These are phyloP conservation scores for Phellopilus nigrolimitatus DNA, from an alignment of 1,284 basidiomycete genomes.

Conservation along the genomic window DNA sequence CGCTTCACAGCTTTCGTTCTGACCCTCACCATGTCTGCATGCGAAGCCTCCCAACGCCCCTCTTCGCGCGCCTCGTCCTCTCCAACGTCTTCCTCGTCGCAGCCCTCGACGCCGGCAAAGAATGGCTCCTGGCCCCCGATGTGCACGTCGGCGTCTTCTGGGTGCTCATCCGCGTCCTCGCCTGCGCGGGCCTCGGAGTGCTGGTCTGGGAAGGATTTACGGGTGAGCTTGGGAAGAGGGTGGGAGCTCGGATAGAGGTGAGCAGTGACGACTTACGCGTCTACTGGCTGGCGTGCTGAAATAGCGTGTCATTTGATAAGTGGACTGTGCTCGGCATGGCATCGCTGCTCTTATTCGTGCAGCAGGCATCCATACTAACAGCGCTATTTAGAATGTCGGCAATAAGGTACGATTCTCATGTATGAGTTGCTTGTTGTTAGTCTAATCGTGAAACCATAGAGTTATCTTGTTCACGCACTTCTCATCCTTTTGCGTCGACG, in stretches of 20 bases:
- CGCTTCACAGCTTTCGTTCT: conserved; percentile 2
- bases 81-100: conserved; percentile 58
- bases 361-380: conserved; percentile 55
- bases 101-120: conserved; percentile 58
- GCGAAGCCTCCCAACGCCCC: conserved; percentile 29
- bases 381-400: conserved; percentile 63
- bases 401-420: conserved; percentile 43
- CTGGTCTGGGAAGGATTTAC: conserved; percentile 53
- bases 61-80: conserved; percentile 50
- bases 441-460: conserved; percentile 33
- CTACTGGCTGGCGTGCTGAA: too few species aligned
- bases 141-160: conserved; percentile 57
- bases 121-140: conserved; percentile 57
- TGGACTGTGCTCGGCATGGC: conserved; percentile 65
- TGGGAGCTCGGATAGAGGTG: conserved; percentile 46
- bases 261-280: conserved; percentile 23
- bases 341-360: conserved; percentile 61
- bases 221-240: conserved; percentile 41
- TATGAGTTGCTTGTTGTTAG: neutral
- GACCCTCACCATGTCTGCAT: conserved; percentile 3
- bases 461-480: conserved; percentile 65
- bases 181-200: conserved; percentile 56
- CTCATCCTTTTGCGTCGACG: conserved; percentile 56
- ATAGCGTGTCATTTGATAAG: conserved; percentile 33
- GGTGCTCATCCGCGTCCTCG: conserved; percentile 65